phyloP scores from a whole-genome alignment of 2,329 filamentous ascomycete genomes.

The Aureobasidium sp. region DNA sequence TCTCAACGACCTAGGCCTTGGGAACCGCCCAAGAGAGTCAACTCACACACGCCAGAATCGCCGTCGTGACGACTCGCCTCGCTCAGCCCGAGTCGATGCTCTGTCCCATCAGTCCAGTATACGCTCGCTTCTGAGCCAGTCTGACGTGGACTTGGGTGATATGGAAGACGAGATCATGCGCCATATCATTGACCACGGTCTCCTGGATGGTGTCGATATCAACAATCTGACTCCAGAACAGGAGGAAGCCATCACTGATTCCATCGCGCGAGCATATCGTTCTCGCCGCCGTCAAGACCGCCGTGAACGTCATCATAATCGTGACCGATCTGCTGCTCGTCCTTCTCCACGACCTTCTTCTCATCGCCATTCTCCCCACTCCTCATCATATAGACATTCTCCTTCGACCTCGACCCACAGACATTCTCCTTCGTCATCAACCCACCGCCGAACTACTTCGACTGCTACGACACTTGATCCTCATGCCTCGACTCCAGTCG shows the following conservation, averaged over 20 bases:
- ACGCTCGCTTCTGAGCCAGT: slow-evolving; percentile 72
- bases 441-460: neutral
- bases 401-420: neutral
- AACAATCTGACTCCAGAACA: slow-evolving; percentile 76
- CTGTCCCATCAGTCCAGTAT: slow-evolving; percentile 71
- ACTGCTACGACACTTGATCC: neutral
- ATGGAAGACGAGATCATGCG: slow-evolving; percentile 82
- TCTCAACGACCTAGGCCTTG: slow-evolving; percentile 52
- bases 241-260: slow-evolving; percentile 83
- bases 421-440: neutral
- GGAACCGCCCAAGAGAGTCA: neutral
- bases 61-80: neutral
- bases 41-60: neutral
- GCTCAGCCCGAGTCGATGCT: neutral
- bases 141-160: slow-evolving; percentile 68
- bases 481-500: neutral
- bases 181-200: slow-evolving; percentile 79
- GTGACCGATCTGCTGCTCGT: neutral
- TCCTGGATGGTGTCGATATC: slow-evolving; percentile 80
- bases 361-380: slow-evolving; percentile 4
- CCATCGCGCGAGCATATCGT: slow-evolving; percentile 82
- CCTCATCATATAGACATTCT: neutral
- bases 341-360: neutral
- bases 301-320: slow-evolving; percentile 37
- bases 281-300: slow-evolving; percentile 44